phyloP scores from a whole-genome alignment of 352 stramenopile genomes.

The Phytophthora tentaculata region DNA sequence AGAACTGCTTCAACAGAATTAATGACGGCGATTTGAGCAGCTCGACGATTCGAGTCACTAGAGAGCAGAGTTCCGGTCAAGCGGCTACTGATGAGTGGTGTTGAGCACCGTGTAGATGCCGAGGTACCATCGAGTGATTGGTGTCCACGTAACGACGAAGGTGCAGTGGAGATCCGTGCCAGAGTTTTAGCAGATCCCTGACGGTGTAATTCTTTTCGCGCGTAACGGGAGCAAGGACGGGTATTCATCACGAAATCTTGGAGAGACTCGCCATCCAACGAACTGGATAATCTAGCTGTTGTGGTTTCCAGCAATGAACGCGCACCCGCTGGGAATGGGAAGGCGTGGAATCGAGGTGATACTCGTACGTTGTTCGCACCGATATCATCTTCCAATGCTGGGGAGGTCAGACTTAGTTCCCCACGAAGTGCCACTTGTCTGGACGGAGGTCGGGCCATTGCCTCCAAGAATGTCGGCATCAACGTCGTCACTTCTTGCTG shows the following conservation, averaged over 20 bases:
- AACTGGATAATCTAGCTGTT: conserved; percentile 6
- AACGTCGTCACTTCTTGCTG: conserved; percentile 24
- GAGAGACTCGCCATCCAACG: conserved; percentile 18
- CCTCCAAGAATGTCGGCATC: too few species aligned
- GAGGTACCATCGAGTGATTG: conserved; percentile 10
- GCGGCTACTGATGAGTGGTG: conserved; percentile 7
- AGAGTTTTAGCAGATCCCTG: conserved; percentile 37
- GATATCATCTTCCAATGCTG: conserved; percentile 22
- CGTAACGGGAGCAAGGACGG: conserved; percentile 61
- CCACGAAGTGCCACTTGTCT: conserved; percentile 47
- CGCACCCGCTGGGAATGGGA: conserved; percentile 14
- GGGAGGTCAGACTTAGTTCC: conserved; percentile 31
- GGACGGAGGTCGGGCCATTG: conserved; percentile 25
- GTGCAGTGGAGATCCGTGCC: conserved; percentile 43
- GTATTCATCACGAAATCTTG: conserved; percentile 41
- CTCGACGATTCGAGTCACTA: not conserved
- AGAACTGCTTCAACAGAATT: conserved; percentile 24
- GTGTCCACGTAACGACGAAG: conserved; percentile 8
- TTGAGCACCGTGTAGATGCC: not conserved
- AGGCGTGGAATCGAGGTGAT: conserved; percentile 24
- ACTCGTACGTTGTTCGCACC: not conserved
- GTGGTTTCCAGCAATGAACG: conserved; percentile 14
- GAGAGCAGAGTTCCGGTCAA: conserved; percentile 10
- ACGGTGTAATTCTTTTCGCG: conserved; percentile 48
- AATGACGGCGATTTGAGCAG: conserved; percentile 14